Percentiles rank a stretch among this genome's conserved stretches.
phyloP scores from a whole-genome alignment of 2,329 filamentous ascomycete species.

The Xylaria sp. region DNA sequence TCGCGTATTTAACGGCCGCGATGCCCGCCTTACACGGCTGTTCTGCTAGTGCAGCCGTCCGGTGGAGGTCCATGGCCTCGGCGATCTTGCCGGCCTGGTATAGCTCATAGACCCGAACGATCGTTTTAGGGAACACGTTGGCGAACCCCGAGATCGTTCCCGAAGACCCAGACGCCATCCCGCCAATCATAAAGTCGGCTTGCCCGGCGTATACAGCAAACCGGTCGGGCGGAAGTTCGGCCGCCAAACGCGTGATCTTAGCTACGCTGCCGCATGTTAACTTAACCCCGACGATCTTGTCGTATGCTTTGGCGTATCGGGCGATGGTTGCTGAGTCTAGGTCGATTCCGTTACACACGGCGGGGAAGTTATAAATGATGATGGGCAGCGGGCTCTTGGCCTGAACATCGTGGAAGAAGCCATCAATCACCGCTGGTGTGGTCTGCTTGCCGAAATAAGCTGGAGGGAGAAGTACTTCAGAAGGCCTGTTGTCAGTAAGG shows the following conservation, averaged over 20 bases:
- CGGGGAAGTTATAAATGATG: slow-evolving; percentile 75
- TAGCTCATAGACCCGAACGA: slow-evolving; percentile 69
- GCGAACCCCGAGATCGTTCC: slow-evolving; percentile 72
- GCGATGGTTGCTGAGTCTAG: slow-evolving; percentile 72
- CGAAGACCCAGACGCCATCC: slow-evolving; percentile 66
- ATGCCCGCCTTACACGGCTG: slow-evolving; percentile 73
- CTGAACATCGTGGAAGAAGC: slow-evolving; percentile 69
- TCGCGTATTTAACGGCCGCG: slow-evolving; percentile 74
- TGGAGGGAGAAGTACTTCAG: slow-evolving; percentile 65
- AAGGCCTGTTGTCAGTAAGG: not conserved
- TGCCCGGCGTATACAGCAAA: slow-evolving; percentile 79
- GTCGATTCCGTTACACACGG: slow-evolving; percentile 75
- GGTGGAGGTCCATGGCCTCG: slow-evolving; percentile 70
- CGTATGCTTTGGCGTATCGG: slow-evolving; percentile 58
- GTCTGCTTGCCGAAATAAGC: slow-evolving; percentile 75
- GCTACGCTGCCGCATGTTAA: slow-evolving; percentile 71
- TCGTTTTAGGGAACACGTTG: slow-evolving; percentile 68
- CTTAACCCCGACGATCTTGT: slow-evolving; percentile 72
- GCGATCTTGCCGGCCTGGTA: slow-evolving; percentile 66
- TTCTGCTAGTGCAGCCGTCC: slow-evolving; percentile 71
- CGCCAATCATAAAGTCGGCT: slow-evolving; percentile 75
- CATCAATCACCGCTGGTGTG: slow-evolving; percentile 64
- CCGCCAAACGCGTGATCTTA: slow-evolving; percentile 67
- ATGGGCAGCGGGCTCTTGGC: slow-evolving; percentile 63
- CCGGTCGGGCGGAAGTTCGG: slow-evolving; percentile 60